phyloP scores from a whole-genome alignment of 805 yeast species.

The Nakazawaea wyomingensis region DNA sequence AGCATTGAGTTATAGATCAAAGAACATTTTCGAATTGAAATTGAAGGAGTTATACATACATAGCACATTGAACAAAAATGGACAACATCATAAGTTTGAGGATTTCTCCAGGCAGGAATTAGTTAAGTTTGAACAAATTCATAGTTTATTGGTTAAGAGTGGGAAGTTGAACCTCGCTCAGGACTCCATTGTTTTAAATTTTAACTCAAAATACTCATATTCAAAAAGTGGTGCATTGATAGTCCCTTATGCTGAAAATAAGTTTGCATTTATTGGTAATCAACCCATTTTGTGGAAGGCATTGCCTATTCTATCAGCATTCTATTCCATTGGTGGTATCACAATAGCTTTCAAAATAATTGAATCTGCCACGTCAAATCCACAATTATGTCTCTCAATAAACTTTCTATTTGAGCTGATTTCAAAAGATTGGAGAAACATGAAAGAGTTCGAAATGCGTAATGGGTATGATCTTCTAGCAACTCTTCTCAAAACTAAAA shows the following conservation, averaged over 20 bases:
- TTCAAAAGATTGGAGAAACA: slow-evolving; percentile 42
- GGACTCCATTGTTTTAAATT: slow-evolving; percentile 16
- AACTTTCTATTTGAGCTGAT: slow-evolving; percentile 38
- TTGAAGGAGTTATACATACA: slow-evolving; percentile 10
- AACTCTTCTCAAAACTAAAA: slow-evolving; percentile 46
- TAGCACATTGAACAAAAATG: slow-evolving; percentile 15
- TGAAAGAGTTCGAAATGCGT: slow-evolving; percentile 52
- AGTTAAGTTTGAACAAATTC: slow-evolving; percentile 11
- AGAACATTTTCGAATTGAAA: slow-evolving; percentile 7
- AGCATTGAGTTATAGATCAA: slow-evolving; percentile 30
- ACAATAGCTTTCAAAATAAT: slow-evolving; percentile 39
- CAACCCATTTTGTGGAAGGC: slow-evolving; percentile 13
- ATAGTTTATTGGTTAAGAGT: slow-evolving; percentile 11
- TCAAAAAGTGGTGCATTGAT: slow-evolving; percentile 17
- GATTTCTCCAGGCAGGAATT: slow-evolving; percentile 13
- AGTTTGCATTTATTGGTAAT: background rate
- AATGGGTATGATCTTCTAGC: slow-evolving; percentile 59
- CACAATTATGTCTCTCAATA: slow-evolving; percentile 29
- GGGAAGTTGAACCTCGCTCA: slow-evolving; percentile 10
- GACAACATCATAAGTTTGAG: slow-evolving; percentile 6
- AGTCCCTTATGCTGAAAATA: slow-evolving; percentile 12
- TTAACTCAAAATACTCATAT: slow-evolving; percentile 17
- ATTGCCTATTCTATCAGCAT: slow-evolving; percentile 6
- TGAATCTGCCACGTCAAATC: slow-evolving; percentile 36
- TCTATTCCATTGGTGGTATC: slow-evolving; percentile 49